Evolutionary conservation across 139 green algal species (phyloP), one percentile per base, ranked within the genome.

Genomic region (Pseudopediastrum boryanum): DNA sequence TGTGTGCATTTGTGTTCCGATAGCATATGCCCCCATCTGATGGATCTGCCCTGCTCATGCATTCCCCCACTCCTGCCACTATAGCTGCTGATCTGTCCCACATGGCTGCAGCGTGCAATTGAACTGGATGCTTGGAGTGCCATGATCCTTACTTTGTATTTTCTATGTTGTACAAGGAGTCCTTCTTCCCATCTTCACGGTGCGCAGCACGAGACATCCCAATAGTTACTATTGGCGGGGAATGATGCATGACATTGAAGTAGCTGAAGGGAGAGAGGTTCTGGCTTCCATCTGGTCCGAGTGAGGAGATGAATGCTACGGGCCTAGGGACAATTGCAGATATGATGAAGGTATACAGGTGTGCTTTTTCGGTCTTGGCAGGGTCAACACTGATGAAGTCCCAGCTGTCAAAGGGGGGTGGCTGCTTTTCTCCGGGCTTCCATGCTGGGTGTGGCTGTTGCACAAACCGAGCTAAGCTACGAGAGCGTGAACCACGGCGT

Each of bases 221-320:
- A 35, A 97, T 88, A 10, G 81, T 82, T 39, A 97, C 75, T 12
- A 85, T 79, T 13, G 88, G 86, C 3, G 93, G 93, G 80, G 96
- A 88, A 72, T 98, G 94, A 4, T 82, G 71, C 85, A 98, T 81
- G 3, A 87, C 85, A 29, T 93, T 93, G 80, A 98, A 98, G 80
- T 98, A 98, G 56, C 64, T 89, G 86, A 94, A 98, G 8, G 95
- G 95, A 3, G 93, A 83, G 19, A 98, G 71, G 67, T 97, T 97
- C 29, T 84, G 61, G 35, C 54, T 42, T 29, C 72, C 78, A 42
- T 74, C 59, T 12, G 50, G 35, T 48, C 44, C 16, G 43, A 65
- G 25, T 39, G 35, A 70, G 38, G 64, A 25, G 2, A 51, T 63
- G 58, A 82, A 76, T 25, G 23, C 39, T 39, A 52, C 46, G 42